Evolutionary conservation across 2,329 filamentous ascomycete species (phyloP), one percentile per base, ranked within the genome.

Genomic region (Fusarium sp.): DNA sequence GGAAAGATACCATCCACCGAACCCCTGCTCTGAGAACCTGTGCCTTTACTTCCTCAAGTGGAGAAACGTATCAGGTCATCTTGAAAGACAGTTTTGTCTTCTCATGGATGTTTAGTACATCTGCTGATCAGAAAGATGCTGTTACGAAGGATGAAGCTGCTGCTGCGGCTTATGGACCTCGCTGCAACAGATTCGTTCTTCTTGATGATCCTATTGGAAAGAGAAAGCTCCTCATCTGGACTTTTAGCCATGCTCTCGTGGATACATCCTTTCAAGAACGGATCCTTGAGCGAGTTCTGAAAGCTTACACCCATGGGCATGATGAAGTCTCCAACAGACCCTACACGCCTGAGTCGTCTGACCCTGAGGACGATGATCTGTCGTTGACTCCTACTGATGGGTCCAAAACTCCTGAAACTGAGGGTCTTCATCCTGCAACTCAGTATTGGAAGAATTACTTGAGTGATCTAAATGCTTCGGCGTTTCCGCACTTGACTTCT

Each of bases 161-260:
- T 2, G 61, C 65, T 15, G 65, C 61, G 3, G n/a, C 41, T 1
- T 38, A 61, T 38, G 65, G 61, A 1, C 61, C 65, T 14, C 65
- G 65, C 2, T 68, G 65, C 24, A 68, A 68, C 14, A 35, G 65
- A 31, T 66, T 68, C 11, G 52, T 54, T 48, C 61, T 68, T 22
- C 39, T 68, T 3, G 47, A 68, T 1, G 35, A 68, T 7, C 35
- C 28, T 2, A 3, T 33, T n/a, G 22, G 18, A 5, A 60, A 47
- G 14, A 28, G 54, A 22, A 36, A 20, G 13, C 17, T 54, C 5
- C 52, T 68, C n/a, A 33, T 68, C 12, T 68, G 65, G 65, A 68
- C 65, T 0, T 68, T 66, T 3, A 60, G 54, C 18, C 47, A 66
- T 33, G 61, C 41, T 3, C 24, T 68, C 1, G 61, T 68, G 10